Evolutionary conservation across 208 protist genomes (phyloP).

Genomic region (Strigomonas culicis): DNA sequence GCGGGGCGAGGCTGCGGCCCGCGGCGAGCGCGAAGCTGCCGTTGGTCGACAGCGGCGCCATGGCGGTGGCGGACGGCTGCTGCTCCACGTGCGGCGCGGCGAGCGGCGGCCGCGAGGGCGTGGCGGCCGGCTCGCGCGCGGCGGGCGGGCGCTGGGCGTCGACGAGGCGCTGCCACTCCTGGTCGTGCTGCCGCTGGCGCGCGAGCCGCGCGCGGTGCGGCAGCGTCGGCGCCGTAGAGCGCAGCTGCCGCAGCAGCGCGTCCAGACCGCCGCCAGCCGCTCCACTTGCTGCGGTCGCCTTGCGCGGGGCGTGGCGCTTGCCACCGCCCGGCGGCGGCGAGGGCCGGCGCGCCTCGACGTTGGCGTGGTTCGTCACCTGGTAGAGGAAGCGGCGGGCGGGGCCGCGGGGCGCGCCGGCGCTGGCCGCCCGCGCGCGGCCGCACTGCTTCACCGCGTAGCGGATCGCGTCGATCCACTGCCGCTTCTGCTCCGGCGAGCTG

Average conservation of each 20-base stretch:
- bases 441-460: constrained; percentile 37
- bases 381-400: neutral
- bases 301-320: neutral
- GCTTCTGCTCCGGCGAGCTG: constrained; percentile 58
- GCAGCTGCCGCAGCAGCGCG: constrained; percentile 20
- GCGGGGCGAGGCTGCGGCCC: constrained; percentile 14
- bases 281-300: neutral
- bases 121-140: constrained; percentile 6
- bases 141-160: constrained; percentile 23
- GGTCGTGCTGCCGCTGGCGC: constrained; percentile 46
- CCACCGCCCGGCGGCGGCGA: neutral
- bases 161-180: constrained; percentile 29
- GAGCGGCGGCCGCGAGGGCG: constrained; percentile 1
- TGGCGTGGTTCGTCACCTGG: neutral
- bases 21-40: constrained; percentile 17
- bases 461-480: constrained; percentile 71
- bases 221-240: constrained; percentile 23
- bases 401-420: no score
- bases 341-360: neutral
- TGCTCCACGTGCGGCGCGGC: constrained; percentile 6
- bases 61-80: constrained; percentile 6
- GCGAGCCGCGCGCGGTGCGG: constrained; percentile 38
- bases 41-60: constrained; percentile 5
- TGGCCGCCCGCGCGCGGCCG: neutral
- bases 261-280: neutral